Evolutionary conservation across 345 rosid genomes (phyloP), one percentile per base, ranked within the genome.

Genomic region (Arabis alpina): DNA sequence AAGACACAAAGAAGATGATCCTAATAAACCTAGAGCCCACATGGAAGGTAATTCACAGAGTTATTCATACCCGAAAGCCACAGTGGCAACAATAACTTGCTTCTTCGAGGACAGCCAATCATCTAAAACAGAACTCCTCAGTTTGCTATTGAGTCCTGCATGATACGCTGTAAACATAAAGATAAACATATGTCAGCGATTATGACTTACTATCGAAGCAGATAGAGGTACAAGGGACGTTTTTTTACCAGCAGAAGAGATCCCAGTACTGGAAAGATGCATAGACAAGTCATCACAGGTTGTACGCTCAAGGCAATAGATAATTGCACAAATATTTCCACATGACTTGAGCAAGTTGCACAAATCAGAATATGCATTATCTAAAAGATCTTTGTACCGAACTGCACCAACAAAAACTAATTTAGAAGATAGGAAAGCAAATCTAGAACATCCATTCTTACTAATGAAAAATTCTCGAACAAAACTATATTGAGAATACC

Each of bases 51-150:
- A 57, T 8, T 30, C 50, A 62, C 8, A 62, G 74, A 80, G 70
- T 50, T 19, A 40, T 67, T 59, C 76, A 78, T 90, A 94, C 99
- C 99, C 99, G 67, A 91, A 94, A 74, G 99, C 97, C 55, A 91
- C 97, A 10, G 99, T 94, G 76, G 99, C 99, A 54, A 94, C 95
- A 65, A 94, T 93, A 70, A 94, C 93, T 83, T 87, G 99, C 77
- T 76, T 85, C 82, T 85, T 94, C 5, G 96, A 91, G 79, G 93
- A 91, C 58, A 91, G 66, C 99, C 97, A 94, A 74, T 88, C 82
- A 80, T 88, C 97, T 80, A 94, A 84, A 63, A 89, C 86, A n/a
- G 86, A 68, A 68, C 87, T 91, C 76, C 97, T 80, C 74, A 85
- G 49, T 78, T 89, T 89, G 67, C 88, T 88, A 61, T 85, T 86